phyloP scores from a whole-genome alignment of 163 green algal genomes.

The Chlamydomonas reinhardtii region DNA sequence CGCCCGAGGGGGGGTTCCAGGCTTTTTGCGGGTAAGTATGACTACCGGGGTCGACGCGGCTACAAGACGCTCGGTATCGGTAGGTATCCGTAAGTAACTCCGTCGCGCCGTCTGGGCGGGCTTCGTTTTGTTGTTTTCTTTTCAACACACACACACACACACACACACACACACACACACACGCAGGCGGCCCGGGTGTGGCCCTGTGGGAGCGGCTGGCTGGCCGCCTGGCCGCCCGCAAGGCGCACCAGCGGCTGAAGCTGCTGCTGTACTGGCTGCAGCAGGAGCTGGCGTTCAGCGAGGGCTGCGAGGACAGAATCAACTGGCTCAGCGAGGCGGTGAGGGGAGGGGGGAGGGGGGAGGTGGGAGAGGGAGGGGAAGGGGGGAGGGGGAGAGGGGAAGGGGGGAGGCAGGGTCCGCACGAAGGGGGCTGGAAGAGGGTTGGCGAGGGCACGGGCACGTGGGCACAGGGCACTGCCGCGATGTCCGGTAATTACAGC shows the following conservation, averaged over 20 bases:
- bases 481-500: no score
- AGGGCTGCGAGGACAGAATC: slow-evolving; percentile 53
- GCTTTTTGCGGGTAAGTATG: no score
- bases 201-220: slow-evolving; percentile 60
- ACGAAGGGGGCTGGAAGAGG: no score
- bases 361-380: neutral
- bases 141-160: no score
- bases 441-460: no score
- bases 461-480: no score
- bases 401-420: neutral
- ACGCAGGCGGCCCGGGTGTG: slow-evolving; percentile 42
- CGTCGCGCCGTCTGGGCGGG: no score
- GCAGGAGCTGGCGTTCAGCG: slow-evolving; percentile 55
- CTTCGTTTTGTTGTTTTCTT: no score
- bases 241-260: slow-evolving; percentile 46
- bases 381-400: neutral
- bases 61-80: no score
- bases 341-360: neutral
- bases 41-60: no score
- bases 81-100: no score
- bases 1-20: no score
- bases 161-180: neutral
- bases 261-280: slow-evolving; percentile 59
- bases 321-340: slow-evolving; percentile 55
- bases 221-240: slow-evolving; percentile 46